A percentile compares a stretch with the other conserved stretches of the same genome.
Conservation (phyloP, 768 basidiomycete genomes). For the Rhodotorula paludigena region DNA sequence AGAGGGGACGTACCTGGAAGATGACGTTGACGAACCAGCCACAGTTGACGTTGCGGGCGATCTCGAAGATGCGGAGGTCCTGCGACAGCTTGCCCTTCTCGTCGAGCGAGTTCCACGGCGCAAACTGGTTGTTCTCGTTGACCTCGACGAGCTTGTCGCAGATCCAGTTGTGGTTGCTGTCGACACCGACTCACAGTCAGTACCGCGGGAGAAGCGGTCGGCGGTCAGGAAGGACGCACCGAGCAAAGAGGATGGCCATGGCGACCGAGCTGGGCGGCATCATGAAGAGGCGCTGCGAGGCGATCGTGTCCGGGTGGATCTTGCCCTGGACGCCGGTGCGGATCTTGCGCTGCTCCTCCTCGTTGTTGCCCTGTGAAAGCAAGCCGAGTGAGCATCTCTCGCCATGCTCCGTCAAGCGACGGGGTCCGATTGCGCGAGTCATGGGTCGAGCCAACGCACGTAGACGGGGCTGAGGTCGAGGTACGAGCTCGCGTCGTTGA, state of each 20-base stretch:
- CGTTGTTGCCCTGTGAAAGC: constrained; percentile 57
- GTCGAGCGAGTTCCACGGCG: constrained; percentile 8
- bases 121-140: constrained; percentile 61
- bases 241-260: constrained; percentile 62
- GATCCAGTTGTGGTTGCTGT: constrained; percentile 56
- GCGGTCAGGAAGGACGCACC: constrained; percentile 53
- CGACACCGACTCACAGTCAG: no score
- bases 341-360: constrained; percentile 54
- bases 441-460: no score
- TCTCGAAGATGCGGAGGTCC: constrained; percentile 38
- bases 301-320: constrained; percentile 64
- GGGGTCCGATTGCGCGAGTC: no score
- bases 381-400: background rate
- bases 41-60: constrained; percentile 23
- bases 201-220: no score
- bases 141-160: constrained; percentile 50
- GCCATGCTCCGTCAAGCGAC: background rate
- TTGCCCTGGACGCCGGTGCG: constrained; percentile 58
- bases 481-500: constrained; percentile 67
- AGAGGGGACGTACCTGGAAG: constrained; percentile 12
- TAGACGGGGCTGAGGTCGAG: constrained; percentile 72
- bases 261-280: constrained; percentile 71
- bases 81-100: constrained; percentile 18
- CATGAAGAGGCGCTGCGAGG: constrained; percentile 46
- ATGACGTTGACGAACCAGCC: constrained; percentile 31